Base-by-base conservation (phyloP, 306 rosid species). In the Dryas drummondii region DNA sequence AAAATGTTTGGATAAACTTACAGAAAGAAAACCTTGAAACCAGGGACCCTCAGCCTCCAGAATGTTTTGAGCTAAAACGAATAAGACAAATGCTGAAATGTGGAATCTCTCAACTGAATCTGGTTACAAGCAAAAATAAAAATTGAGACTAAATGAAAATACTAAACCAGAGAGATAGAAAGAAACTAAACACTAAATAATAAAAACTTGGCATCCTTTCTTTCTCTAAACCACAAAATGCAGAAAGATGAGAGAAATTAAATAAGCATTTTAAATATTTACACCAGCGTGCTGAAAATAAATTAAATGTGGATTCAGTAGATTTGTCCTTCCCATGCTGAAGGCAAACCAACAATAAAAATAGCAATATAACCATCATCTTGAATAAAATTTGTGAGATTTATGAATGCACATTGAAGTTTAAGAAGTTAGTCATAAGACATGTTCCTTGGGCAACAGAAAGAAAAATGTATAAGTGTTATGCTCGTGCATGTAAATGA, bases 31-130 rank as follows among this genome's bases (percentile, higher is more conserved):
- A 84, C 90, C 89, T 75, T 86, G 78, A 74, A 94, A 92, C 99
- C 99, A 94, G 79, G 97, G 93, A 66, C 97, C 97, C 87, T 94
- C 99, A 7, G 98, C 97, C 87, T 94, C 99, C 83, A 92, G 89
- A 85, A 94, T 92, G 79, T 94, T 94, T 88, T 94, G 99, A 75
- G 99, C 99, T 83, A 94, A 86, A 76, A 94, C 97, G 12, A 94
- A 94, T 62, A 94, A 81, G 87, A 92, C 78, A 79, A 90, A 94
- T 68, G 98, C 96, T 46, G 94, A 84, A 83, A 92, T 94, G 79
- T 94, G 99, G 88, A 94, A 94, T 86, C 99, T 90, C 86, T 94
- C 99, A 10, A 94, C 83, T 16, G 99, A 94, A 90, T 94, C 99
- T 94, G 96, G 72, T 76, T 47, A 77, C 16, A 74, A 82, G 64